Evolutionary conservation across 148 eudicot species (phyloP), one percentile per base, ranked within the genome.

Genomic region (Gaultheria prostrata): DNA sequence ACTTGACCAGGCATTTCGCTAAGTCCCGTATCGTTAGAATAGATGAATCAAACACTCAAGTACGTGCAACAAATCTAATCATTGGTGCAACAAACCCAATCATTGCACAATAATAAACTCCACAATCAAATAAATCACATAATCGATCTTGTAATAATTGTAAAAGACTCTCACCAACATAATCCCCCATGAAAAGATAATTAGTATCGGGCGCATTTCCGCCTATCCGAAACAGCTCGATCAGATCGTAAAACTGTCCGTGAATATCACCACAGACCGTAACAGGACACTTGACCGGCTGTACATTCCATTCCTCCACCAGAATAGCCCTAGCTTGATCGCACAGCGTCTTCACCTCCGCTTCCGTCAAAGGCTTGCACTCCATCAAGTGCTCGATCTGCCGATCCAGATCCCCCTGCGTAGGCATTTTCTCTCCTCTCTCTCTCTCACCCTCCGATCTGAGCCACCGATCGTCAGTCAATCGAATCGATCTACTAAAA

Each of bases 211-310:
- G 98, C 76, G 97, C 83, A 79, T 91, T 90, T 26, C 98, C 98
- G 8, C 98, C 98, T 26, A 96, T 96, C 82, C 93, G 89, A 86
- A 96, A 96, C 26, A 94, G 90, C 92, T 96, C 98, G 45, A 96
- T 90, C 20, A 95, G 95, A 86, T 95, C 98, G 72, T 93, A 95
- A 72, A 95, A 95, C 86, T 95, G 98, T 6, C 97, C 98, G 30
- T 96, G 98, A 84, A 96, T 94, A 77, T 96, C 98, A 3, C 98
- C 98, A 51, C 98, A 95, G 3, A 95, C 98, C 8, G 98, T 94
- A 11, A 95, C 98, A 46, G 98, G 98, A 73, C 98, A 95, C 82
- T 92, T 95, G 30, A 95, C 98, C 67, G 98, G 96, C 82, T 94
- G 98, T 24, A 95, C 98, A 78, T 95, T 95, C 95, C 94, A 94